These are phyloP conservation scores for Epithele typhae DNA, from an alignment of 768 basidiomycete genomes.

Conservation along the genomic window DNA sequence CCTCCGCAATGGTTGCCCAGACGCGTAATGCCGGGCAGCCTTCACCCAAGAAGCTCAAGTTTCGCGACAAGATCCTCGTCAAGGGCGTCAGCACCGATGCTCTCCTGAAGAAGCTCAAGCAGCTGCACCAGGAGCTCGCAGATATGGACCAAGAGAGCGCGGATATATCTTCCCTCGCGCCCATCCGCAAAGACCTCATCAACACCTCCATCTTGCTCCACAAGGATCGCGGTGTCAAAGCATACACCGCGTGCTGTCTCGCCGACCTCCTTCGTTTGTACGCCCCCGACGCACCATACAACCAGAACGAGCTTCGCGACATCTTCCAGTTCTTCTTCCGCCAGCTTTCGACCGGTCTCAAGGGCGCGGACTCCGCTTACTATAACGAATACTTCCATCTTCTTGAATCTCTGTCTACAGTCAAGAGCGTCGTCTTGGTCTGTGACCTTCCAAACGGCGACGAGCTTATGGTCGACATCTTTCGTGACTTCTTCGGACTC, in stretches of 20 bases:
- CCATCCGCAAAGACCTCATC: slow-evolving; percentile 76
- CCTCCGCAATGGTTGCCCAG: slow-evolving; percentile 61
- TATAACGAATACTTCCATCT: slow-evolving; percentile 93
- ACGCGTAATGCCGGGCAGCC: slow-evolving; percentile 56
- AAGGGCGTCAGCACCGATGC: slow-evolving; percentile 78
- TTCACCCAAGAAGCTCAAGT: slow-evolving; percentile 59
- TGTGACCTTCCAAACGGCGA: slow-evolving; percentile 89
- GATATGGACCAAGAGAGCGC: slow-evolving; percentile 85
- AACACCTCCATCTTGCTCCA: slow-evolving; percentile 79
- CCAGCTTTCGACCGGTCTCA: slow-evolving; percentile 74
- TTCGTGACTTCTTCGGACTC: slow-evolving; percentile 78
- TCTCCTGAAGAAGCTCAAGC: slow-evolving; percentile 81
- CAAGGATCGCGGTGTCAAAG: slow-evolving; percentile 95
- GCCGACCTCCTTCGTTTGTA: slow-evolving; percentile 91
- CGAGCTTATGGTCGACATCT: slow-evolving; percentile 77
- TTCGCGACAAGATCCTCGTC: slow-evolving; percentile 77
- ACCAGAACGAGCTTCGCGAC: slow-evolving; percentile 81
- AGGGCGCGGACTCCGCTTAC: slow-evolving; percentile 74
- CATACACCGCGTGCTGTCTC: slow-evolving; percentile 89
- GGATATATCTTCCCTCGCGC: slow-evolving; percentile 66
- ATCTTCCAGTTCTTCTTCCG: slow-evolving; percentile 96
- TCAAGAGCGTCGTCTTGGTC: slow-evolving; percentile 91
- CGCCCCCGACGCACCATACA: slow-evolving; percentile 97
- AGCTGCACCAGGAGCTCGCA: slow-evolving; percentile 71
- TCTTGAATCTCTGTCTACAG: slow-evolving; percentile 88